Conservation (phyloP, 2,329 filamentous ascomycete genomes). For the Aspergillus pseudoviridinutans region DNA sequence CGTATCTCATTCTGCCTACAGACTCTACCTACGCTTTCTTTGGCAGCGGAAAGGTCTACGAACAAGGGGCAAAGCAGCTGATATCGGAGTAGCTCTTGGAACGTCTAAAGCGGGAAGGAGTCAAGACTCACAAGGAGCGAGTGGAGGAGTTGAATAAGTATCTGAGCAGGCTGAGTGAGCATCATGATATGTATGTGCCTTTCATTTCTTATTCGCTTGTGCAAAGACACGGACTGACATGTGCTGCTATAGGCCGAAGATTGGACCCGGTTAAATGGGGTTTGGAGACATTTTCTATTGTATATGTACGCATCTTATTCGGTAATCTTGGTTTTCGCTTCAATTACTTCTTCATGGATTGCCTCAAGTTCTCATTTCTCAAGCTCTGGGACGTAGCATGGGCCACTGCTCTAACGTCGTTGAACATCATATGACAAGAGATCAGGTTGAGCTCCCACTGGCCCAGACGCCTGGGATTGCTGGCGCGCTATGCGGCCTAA, state of each 20-base stretch:
- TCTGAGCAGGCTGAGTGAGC: constrained; percentile 84
- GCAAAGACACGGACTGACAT: constrained; percentile 10
- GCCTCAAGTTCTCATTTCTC: background rate
- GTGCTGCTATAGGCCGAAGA: constrained; percentile 31
- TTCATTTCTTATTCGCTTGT: background rate
- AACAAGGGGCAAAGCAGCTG: background rate
- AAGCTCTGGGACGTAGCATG: background rate
- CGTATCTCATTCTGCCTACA: constrained; percentile 30
- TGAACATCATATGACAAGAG: background rate
- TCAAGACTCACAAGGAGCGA: constrained; percentile 95
- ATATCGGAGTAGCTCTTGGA: constrained; percentile 64
- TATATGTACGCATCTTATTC: background rate
- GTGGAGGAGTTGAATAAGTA: constrained; percentile 96
- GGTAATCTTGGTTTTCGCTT: background rate
- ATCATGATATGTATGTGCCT: constrained; percentile 79
- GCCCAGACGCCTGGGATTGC: background rate
- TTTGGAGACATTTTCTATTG: background rate
- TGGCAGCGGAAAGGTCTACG: background rate
- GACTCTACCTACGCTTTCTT: constrained; percentile 2
- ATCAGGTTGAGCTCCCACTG: background rate
- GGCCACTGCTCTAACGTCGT: background rate
- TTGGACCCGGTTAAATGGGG: constrained; percentile 36
- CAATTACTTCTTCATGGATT: background rate
- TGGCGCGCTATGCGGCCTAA: background rate
- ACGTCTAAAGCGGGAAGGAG: constrained; percentile 73